Evolutionary conservation across 1,139 yeast species (phyloP).

Genomic region (Geotrichum citri-aurantii): DNA sequence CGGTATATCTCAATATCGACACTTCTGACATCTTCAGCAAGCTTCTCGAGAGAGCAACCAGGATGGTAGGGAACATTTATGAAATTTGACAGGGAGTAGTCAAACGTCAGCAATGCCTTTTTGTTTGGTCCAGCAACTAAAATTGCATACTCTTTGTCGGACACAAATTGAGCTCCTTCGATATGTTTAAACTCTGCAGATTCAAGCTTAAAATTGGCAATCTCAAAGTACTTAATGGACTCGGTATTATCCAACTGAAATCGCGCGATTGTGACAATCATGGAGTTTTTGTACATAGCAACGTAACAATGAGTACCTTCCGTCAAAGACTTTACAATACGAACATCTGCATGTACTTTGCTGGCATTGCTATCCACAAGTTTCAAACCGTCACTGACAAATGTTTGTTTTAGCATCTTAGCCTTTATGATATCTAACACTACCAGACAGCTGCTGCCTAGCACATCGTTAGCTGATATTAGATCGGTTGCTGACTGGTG

Average conservation of each 20-base stretch:
- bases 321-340: not conserved
- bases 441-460: not conserved
- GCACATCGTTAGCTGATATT: not conserved
- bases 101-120: not conserved
- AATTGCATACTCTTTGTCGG: slow-evolving; percentile 1
- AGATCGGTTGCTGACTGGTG: not conserved
- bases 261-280: not conserved
- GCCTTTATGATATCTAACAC: slow-evolving; percentile 18
- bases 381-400: not conserved
- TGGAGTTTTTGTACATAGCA: slow-evolving; percentile 1
- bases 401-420: slow-evolving; percentile 18
- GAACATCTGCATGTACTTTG: not conserved
- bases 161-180: slow-evolving; percentile 6
- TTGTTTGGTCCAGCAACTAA: not conserved
- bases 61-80: not conserved
- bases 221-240: not conserved
- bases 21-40: not conserved
- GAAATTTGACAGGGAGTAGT: not conserved
- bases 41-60: not conserved
- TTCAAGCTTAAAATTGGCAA: not conserved
- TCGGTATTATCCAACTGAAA: not conserved
- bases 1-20: slow-evolving; percentile 2
- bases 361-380: not conserved
- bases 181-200: not conserved
- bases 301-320: slow-evolving; percentile 3